Conservation (phyloP, 139 green algal species). For the Pedinophyceae sp. region DNA sequence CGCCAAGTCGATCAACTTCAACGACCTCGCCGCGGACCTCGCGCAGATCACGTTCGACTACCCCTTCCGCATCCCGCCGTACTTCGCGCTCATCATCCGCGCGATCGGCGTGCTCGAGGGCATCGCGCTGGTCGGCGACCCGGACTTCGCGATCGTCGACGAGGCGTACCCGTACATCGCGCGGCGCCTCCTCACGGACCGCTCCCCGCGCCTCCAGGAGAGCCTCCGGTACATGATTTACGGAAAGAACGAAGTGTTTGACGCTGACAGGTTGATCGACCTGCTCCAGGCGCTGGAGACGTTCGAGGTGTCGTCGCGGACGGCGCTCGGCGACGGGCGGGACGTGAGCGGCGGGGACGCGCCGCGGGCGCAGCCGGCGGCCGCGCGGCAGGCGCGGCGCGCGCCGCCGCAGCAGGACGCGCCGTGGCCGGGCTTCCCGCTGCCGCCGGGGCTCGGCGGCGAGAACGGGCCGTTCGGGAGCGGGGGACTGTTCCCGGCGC, state of each 20-base stretch:
- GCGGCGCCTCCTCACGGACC: slow-evolving; percentile 80
- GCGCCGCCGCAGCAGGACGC: neutral
- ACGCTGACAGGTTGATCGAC: slow-evolving; percentile 86
- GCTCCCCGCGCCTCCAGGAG: slow-evolving; percentile 62
- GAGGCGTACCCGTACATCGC: slow-evolving; percentile 96
- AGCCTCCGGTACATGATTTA: slow-evolving; percentile 74
- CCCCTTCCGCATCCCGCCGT: slow-evolving; percentile 76
- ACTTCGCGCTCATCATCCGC: slow-evolving; percentile 87
- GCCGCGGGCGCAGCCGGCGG: neutral
- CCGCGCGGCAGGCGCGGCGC: neutral
- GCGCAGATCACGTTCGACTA: slow-evolving; percentile 98
- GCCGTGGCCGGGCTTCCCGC: too few relatives aligned
- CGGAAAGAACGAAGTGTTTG: slow-evolving; percentile 44
- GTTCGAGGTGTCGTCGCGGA: slow-evolving; percentile 40
- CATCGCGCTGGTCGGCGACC: slow-evolving; percentile 54
- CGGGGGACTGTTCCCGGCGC: slow-evolving; percentile 25
- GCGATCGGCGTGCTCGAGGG: slow-evolving; percentile 58
- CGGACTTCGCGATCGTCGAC: slow-evolving; percentile 93
- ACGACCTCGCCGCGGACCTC: slow-evolving; percentile 91
- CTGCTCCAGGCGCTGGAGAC: slow-evolving; percentile 88
- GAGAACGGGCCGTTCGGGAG: slow-evolving; percentile 6
- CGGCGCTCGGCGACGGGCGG: slow-evolving; percentile 1
- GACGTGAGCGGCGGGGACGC: neutral
- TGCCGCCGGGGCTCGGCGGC: neutral
- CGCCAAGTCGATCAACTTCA: slow-evolving; percentile 94